Conservation (phyloP, 805 yeast species). For the Candida boleticola region DNA sequence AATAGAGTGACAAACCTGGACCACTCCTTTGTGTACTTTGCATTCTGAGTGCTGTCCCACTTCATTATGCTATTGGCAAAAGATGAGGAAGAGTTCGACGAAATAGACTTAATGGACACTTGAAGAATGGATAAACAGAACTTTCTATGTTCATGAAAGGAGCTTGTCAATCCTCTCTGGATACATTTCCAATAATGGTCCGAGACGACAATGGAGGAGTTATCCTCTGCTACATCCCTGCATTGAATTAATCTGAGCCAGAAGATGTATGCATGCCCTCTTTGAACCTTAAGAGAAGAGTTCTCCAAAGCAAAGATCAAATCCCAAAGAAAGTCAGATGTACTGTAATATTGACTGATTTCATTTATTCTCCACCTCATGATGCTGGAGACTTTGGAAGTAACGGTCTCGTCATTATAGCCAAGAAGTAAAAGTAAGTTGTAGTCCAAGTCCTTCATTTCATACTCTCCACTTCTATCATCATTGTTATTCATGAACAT, state of each 20-base stretch:
- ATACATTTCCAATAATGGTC: slow-evolving; percentile 50
- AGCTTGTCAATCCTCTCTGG: slow-evolving; percentile 54
- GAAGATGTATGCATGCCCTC: slow-evolving; percentile 46
- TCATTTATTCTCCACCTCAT: slow-evolving; percentile 54
- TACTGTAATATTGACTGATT: slow-evolving; percentile 19
- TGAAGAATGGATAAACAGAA: slow-evolving; percentile 65
- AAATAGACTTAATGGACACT: slow-evolving; percentile 50
- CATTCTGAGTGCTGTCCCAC: slow-evolving; percentile 39
- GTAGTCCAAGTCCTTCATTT: slow-evolving; percentile 12
- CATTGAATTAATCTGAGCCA: slow-evolving; percentile 46
- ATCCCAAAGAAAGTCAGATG: slow-evolving; percentile 42
- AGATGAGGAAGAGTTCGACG: slow-evolving; percentile 17
- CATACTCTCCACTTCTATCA: slow-evolving; percentile 6
- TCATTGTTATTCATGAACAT: slow-evolving; percentile 21
- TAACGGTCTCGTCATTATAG: slow-evolving; percentile 34
- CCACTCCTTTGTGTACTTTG: slow-evolving; percentile 55
- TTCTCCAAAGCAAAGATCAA: slow-evolving; percentile 36
- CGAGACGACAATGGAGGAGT: slow-evolving; percentile 13
- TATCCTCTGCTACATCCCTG: slow-evolving; percentile 22
- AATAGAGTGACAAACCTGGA: slow-evolving; percentile 66
- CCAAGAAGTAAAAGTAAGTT: slow-evolving; percentile 35
- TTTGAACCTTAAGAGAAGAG: slow-evolving; percentile 20
- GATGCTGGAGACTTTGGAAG: slow-evolving; percentile 35
- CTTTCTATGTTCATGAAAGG: slow-evolving; percentile 66
- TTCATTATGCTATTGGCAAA: slow-evolving; percentile 34